Evolutionary conservation across 2,329 filamentous ascomycete genomes (phyloP).

Genomic region (Microascus cirrosus): DNA sequence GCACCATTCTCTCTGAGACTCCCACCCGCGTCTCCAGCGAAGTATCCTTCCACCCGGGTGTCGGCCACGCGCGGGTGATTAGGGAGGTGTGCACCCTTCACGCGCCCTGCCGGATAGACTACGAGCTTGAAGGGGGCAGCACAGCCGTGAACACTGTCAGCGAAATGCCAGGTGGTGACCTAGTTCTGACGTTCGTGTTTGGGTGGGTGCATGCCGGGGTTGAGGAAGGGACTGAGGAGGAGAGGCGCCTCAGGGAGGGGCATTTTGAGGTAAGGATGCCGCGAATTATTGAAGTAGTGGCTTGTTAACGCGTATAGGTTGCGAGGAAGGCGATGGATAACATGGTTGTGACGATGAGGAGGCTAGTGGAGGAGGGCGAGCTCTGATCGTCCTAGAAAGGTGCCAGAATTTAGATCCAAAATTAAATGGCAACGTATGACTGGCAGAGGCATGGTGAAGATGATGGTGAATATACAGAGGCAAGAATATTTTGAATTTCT

Average conservation of each 20-base stretch:
- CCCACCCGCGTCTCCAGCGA: conserved; percentile 15
- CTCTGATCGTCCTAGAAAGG: neutral
- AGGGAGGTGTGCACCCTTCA: conserved; percentile 19
- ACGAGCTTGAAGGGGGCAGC: conserved; percentile 22
- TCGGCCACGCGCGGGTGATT: conserved; percentile 8
- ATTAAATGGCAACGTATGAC: neutral
- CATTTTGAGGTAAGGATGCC: conserved; percentile 9
- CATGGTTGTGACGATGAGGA: neutral
- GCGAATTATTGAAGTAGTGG: neutral
- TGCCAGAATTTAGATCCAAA: neutral
- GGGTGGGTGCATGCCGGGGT: conserved; percentile 21
- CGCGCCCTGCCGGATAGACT: conserved; percentile 20
- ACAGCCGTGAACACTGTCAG: conserved; percentile 21
- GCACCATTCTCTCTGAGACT: conserved; percentile 18
- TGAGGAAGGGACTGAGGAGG: conserved; percentile 14
- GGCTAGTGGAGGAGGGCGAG: neutral
- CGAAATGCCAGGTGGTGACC: conserved; percentile 6
- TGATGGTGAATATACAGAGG: neutral
- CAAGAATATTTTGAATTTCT: no score
- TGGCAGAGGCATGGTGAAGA: neutral
- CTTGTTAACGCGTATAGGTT: neutral
- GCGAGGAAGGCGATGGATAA: neutral
- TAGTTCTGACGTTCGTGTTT: conserved; percentile 23
- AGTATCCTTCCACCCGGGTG: conserved; percentile 15
- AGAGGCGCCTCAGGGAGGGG: conserved; percentile 12